These are phyloP conservation scores for Phytopythium litorale DNA, from an alignment of 352 stramenopile genomes.

Conservation along the genomic window DNA sequence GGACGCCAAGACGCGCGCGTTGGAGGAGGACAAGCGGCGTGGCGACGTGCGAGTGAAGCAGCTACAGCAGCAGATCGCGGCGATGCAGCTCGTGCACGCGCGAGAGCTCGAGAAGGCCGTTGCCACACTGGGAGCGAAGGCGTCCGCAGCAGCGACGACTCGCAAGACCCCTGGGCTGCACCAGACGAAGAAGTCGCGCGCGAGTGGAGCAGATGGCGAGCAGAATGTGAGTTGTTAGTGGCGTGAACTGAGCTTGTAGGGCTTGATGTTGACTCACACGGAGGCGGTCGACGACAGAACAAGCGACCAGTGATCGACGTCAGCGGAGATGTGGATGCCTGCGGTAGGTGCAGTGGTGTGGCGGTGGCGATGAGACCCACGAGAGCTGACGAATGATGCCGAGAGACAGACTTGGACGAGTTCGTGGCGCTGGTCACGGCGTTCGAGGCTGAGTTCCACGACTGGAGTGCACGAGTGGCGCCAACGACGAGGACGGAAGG, in stretches of 20 bases:
- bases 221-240: neutral
- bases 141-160: conserved; percentile 6
- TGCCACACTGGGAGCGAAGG: neutral
- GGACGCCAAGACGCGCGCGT: conserved; percentile 20
- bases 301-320: neutral
- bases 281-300: neutral
- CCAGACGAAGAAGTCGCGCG: conserved; percentile 6
- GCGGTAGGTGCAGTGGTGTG: neutral
- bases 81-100: conserved; percentile 49
- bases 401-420: conserved; percentile 36
- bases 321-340: neutral
- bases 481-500: neutral
- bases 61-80: conserved; percentile 42
- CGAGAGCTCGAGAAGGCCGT: conserved; percentile 33
- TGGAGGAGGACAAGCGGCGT: conserved; percentile 16
- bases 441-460: conserved; percentile 29
- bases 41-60: conserved; percentile 31
- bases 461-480: neutral
- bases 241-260: neutral
- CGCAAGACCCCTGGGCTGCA: conserved; percentile 9
- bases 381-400: neutral
- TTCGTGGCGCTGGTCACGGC: conserved; percentile 44
- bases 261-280: neutral
- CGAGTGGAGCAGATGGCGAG: neutral
- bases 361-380: neutral